These are phyloP conservation scores for Keqinozyma sinolaborantium DNA, from an alignment of 1,139 yeast genomes.

Conservation along the genomic window DNA sequence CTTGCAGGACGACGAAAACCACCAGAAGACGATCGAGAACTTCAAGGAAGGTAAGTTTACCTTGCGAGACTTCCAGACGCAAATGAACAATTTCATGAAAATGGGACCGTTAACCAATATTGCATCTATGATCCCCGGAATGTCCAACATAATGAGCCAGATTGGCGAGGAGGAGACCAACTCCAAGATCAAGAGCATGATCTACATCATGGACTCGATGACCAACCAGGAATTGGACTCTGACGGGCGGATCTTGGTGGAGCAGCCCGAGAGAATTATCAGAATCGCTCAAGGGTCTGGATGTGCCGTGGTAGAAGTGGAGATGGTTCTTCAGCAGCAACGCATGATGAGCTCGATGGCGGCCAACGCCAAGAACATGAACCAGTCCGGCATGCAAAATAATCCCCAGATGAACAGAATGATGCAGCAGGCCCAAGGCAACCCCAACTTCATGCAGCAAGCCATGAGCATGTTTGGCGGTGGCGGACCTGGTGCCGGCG, in stretches of 20 bases:
- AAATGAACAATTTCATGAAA: conserved; percentile 90
- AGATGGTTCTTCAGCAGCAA: conserved; percentile 88
- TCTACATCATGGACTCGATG: conserved; percentile 94
- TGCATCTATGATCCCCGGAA: conserved; percentile 95
- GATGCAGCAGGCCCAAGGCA: conserved; percentile 49
- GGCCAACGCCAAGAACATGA: conserved; percentile 54
- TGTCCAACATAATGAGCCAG: conserved; percentile 79
- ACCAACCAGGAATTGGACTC: conserved; percentile 86
- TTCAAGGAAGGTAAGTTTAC: conserved; percentile 95
- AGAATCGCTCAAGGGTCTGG: conserved; percentile 98
- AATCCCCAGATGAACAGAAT: conserved; percentile 21
- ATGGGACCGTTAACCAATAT: conserved; percentile 95
- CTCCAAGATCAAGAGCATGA: conserved; percentile 79
- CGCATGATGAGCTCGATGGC: conserved; percentile 97
- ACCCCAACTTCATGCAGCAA: conserved; percentile 54
- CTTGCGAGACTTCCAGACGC: conserved; percentile 86
- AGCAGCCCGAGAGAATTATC: conserved; percentile 80
- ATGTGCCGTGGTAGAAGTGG: conserved; percentile 88
- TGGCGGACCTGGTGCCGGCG: conserved; percentile 47
- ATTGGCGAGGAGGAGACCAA: conserved; percentile 91
- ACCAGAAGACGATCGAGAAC: conserved; percentile 88
- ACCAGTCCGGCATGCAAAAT: conserved; percentile 45
- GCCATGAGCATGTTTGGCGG: conserved; percentile 56
- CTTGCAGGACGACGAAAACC: conserved; percentile 63
- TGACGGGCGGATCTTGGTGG: conserved; percentile 79